phyloP scores from a whole-genome alignment of 371 early-diverging fungal species.

The Saksenaea oblongispora region DNA sequence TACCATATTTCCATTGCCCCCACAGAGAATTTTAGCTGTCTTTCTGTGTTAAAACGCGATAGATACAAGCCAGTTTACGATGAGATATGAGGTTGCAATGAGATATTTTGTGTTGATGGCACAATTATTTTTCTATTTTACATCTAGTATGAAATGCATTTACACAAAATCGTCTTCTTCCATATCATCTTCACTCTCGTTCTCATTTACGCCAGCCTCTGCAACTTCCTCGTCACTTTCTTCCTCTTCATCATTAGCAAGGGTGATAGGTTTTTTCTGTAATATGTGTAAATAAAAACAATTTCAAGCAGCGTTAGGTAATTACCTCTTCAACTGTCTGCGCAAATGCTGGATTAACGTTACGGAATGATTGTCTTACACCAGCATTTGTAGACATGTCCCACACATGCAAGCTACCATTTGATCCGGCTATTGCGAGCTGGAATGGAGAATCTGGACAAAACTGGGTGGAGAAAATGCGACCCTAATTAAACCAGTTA shows the following conservation, averaged over 20 bases:
- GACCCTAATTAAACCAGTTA: conserved; percentile 53
- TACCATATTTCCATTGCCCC: too few species aligned
- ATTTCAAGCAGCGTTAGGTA: too few species aligned
- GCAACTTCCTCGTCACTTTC: conserved; percentile 56
- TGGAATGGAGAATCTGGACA: conserved; percentile 87
- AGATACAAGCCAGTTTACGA: too few species aligned
- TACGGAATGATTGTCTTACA: conserved; percentile 71
- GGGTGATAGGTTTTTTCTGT: conserved; percentile 38
- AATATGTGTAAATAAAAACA: not conserved
- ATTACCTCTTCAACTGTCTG: conserved; percentile 24
- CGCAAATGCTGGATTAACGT: conserved; percentile 28
- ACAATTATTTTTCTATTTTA: not conserved
- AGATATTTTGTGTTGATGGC: not conserved
- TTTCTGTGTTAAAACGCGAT: too few species aligned
- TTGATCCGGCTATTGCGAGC: conserved; percentile 85
- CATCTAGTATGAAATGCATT: conserved; percentile 1
- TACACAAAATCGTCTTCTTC: conserved; percentile 22
- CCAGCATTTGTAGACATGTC: conserved; percentile 86
- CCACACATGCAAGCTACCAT: conserved; percentile 89
- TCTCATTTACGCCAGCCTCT: conserved; percentile 17
- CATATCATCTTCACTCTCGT: conserved; percentile 24
- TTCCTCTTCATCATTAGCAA: conserved; percentile 49
- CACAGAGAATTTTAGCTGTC: too few species aligned
- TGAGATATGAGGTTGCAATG: too few species aligned
- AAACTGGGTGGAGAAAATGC: conserved; percentile 84